Evolutionary conservation across 305 asterid species (phyloP).

Genomic region (Fraxinus baroniana): DNA sequence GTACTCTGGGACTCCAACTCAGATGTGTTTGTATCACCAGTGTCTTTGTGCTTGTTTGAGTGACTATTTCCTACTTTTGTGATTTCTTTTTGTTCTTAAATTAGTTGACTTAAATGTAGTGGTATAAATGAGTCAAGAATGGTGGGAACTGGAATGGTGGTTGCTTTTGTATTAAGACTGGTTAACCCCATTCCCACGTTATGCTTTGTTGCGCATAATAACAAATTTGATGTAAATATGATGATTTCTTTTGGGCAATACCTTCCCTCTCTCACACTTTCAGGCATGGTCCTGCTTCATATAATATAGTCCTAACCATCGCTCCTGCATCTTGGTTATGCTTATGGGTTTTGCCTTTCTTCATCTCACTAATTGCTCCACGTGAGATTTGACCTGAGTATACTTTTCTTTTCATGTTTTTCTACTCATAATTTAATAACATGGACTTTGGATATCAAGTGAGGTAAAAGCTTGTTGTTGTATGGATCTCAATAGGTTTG

Average conservation of each 20-base stretch:
- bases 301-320: not conserved
- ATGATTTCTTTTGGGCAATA: not conserved
- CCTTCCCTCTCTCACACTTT: not conserved
- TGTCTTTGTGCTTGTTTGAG: not conserved
- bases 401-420: not conserved
- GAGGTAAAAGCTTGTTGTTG: not conserved
- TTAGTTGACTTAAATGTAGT: not conserved
- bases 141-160: not conserved
- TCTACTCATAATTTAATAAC: not conserved
- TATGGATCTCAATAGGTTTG: not conserved
- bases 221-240: not conserved
- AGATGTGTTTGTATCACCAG: not conserved
- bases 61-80: not conserved
- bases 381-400: not conserved
- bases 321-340: not conserved
- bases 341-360: not conserved
- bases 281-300: not conserved
- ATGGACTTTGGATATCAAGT: not conserved
- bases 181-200: not conserved
- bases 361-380: not conserved
- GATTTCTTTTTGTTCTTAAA: not conserved
- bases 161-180: not conserved
- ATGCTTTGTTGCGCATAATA: not conserved
- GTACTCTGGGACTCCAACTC: not conserved
- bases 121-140: not conserved